phyloP scores from a whole-genome alignment of 495 filamentous ascomycete genomes.

The Daldinia loculata region DNA sequence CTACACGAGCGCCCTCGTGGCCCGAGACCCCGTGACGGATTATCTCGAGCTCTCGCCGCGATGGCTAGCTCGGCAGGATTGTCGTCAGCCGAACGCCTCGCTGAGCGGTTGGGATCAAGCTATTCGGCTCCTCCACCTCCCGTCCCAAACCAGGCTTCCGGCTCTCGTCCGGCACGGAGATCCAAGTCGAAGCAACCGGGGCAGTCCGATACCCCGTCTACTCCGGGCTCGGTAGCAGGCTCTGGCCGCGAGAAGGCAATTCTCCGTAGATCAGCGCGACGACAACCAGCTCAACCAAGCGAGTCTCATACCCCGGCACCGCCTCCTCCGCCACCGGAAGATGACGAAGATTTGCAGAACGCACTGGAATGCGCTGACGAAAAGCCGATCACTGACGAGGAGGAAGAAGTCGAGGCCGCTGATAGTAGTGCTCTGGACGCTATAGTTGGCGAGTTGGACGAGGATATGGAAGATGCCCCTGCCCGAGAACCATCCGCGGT shows the following conservation, averaged over 20 bases:
- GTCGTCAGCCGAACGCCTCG: conserved; percentile 55
- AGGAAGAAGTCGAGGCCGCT: conserved; percentile 69
- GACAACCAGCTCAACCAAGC: conserved; percentile 56
- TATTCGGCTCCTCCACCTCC: conserved; percentile 48
- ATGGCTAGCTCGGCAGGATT: conserved; percentile 81
- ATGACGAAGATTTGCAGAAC: conserved; percentile 65
- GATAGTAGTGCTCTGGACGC: conserved; percentile 78
- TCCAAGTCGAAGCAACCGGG: conserved; percentile 58
- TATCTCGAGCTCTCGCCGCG: conserved; percentile 73
- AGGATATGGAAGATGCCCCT: conserved; percentile 78
- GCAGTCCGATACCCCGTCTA: conserved; percentile 47
- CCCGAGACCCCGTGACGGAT: conserved; percentile 70
- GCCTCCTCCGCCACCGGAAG: conserved; percentile 60
- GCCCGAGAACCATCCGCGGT: conserved; percentile 84
- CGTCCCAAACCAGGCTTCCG: conserved; percentile 49
- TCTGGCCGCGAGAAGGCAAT: conserved; percentile 59
- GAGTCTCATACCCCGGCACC: conserved; percentile 57
- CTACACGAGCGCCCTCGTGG: conserved; percentile 80
- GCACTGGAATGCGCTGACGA: conserved; percentile 95
- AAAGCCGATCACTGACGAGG: conserved; percentile 79
- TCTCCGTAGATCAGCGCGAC: conserved; percentile 63
- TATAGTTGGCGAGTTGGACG: conserved; percentile 89
- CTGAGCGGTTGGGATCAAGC: conserved; percentile 49
- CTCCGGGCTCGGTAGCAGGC: conserved; percentile 47
- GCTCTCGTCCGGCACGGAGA: conserved; percentile 54